Conservation (phyloP, 306 rosid species). For the Fagus crenata region DNA sequence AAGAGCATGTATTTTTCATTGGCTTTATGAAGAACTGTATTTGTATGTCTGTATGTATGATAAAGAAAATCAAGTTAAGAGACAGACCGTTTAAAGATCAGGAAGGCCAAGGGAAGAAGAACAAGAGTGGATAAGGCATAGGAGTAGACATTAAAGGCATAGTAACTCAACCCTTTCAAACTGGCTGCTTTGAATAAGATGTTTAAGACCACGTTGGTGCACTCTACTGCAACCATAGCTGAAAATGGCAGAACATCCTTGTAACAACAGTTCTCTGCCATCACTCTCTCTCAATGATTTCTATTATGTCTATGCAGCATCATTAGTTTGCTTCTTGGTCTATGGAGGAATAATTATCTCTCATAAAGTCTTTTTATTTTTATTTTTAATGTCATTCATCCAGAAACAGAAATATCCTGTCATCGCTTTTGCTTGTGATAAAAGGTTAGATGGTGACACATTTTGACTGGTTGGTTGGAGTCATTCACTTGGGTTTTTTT, state of each 20-base stretch:
- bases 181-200: constrained; percentile 56
- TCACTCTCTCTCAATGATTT: constrained; percentile 13
- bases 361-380: neutral
- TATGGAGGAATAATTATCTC: neutral
- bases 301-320: neutral
- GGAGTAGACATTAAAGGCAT: constrained; percentile 53
- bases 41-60: neutral
- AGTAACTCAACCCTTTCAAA: constrained; percentile 46
- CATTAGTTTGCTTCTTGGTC: neutral
- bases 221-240: constrained; percentile 50
- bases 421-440: too few species aligned
- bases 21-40: neutral
- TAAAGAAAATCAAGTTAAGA: neutral
- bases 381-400: too few species aligned
- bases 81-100: neutral
- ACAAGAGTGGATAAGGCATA: constrained; percentile 41
- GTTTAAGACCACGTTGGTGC: constrained; percentile 45
- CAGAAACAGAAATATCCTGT: too few species aligned
- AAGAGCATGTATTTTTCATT: neutral
- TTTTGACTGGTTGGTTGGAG: too few species aligned
- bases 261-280: constrained; percentile 26
- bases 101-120: constrained; percentile 50
- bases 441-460: too few species aligned
- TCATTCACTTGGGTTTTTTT: too few species aligned
- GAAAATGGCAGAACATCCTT: constrained; percentile 47